Evolutionary conservation across 352 stramenopile species (phyloP).

Genomic region (Phytophthora cactorum): DNA sequence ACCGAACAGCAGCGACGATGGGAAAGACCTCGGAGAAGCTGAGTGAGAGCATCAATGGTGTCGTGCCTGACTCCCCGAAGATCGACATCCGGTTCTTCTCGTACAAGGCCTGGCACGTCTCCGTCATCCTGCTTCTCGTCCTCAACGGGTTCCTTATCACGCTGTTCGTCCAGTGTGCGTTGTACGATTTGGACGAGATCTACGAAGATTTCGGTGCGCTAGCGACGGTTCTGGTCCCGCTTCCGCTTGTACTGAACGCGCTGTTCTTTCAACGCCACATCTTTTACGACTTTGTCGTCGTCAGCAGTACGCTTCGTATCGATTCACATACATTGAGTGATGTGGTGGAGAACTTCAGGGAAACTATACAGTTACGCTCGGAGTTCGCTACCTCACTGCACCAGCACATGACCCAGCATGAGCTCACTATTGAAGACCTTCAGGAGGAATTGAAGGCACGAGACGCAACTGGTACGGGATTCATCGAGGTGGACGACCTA

Average conservation of each 20-base stretch:
- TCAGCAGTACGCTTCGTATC: constrained; percentile 57
- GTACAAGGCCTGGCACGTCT: constrained; percentile 67
- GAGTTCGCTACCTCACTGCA: constrained; percentile 48
- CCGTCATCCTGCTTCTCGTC: constrained; percentile 62
- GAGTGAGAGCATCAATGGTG: constrained; percentile 12
- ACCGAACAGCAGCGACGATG: background rate
- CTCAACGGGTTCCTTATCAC: constrained; percentile 69
- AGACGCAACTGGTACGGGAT: constrained; percentile 34
- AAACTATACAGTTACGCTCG: constrained; percentile 52
- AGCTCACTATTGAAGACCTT: constrained; percentile 36
- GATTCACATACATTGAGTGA: constrained; percentile 55
- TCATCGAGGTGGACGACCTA: constrained; percentile 49
- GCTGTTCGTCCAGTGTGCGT: constrained; percentile 61
- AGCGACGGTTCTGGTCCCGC: constrained; percentile 40
- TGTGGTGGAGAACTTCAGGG: constrained; percentile 66
- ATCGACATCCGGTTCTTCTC: constrained; percentile 59
- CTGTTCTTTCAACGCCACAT: constrained; percentile 60
- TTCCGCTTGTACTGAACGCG: constrained; percentile 51
- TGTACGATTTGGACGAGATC: constrained; percentile 50
- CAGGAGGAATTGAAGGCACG: constrained; percentile 34
- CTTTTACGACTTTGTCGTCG: constrained; percentile 62
- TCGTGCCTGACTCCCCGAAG: constrained; percentile 14
- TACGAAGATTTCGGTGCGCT: constrained; percentile 40
- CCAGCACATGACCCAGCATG: constrained; percentile 22
- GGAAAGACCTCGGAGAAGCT: background rate